Percentiles rank a stretch among this genome's conserved stretches.
These are phyloP conservation scores for Rhodosporidiobolus odoratus DNA, from an alignment of 768 basidiomycete species.

Conservation along the genomic window DNA sequence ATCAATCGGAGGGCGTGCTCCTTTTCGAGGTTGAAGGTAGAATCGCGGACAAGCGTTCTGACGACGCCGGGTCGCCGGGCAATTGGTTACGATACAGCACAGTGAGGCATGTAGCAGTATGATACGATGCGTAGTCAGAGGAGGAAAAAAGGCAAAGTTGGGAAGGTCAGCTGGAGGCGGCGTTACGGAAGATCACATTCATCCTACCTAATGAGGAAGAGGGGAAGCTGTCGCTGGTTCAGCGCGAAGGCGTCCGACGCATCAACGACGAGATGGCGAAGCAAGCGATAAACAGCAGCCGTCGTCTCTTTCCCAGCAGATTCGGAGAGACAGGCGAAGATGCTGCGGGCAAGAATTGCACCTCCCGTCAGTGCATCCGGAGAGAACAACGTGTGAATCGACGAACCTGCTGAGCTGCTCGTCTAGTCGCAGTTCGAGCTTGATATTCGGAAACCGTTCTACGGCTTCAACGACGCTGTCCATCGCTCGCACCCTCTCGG, in stretches of 20 bases:
- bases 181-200: conserved; percentile 39
- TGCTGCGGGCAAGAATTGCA: conserved; percentile 50
- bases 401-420: conserved; percentile 71
- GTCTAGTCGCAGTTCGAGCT: conserved; percentile 64
- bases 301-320: conserved; percentile 64
- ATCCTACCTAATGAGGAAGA: conserved; percentile 89
- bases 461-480: conserved; percentile 57
- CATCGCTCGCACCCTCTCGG: conserved; percentile 23
- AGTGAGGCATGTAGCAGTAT: too few species aligned
- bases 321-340: conserved; percentile 75
- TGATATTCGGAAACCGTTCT: conserved; percentile 65
- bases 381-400: not conserved
- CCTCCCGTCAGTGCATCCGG: not conserved
- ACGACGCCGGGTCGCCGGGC: too few species aligned
- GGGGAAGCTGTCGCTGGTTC: conserved; percentile 65
- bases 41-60: conserved; percentile 78
- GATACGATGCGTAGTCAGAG: not conserved
- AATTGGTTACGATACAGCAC: too few species aligned
- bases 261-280: conserved; percentile 74
- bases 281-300: conserved; percentile 73
- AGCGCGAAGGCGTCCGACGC: conserved; percentile 63
- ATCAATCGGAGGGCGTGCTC: conserved; percentile 89
- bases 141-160: too few species aligned
- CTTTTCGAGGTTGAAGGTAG: conserved; percentile 73
- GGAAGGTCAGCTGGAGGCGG: too few species aligned